Evolutionary conservation across 164 flowering plant genomes (phyloP), one percentile per base, ranked within the genome.

Genomic region (Tetracentron sinense): DNA sequence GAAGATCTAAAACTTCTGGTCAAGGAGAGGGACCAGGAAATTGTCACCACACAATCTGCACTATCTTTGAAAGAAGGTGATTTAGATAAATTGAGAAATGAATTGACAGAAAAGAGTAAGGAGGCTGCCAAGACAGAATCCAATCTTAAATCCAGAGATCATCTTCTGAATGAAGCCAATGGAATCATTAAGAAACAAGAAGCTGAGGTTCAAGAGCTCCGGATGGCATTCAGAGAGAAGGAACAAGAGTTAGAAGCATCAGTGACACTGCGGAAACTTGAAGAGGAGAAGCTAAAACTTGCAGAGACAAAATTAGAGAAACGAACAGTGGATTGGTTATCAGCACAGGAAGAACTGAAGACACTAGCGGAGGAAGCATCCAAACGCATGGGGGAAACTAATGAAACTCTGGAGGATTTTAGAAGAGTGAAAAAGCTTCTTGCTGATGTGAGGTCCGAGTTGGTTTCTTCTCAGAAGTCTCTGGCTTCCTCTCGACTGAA

Each of bases 361-460:
- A 76, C 71, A 54, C 56, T 89, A 56, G 75, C 74, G 30, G 81
- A 73, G 50, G 79, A 77, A 64, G 77, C 80, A 46, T 75, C 82
- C 7, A 82, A 70, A 50, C 73, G 78, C 54, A 30, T 66, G 57
- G 59, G 60, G 19, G 81, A 79, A 66, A 69, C 79, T 58, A 76
- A 75, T 73, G 74, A 74, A 64, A 73, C 86, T 23, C 15, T 81
- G 58, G 73, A 79, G 53, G 90, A 81, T 44, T 85, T 90, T 54
- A 72, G 65, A 58, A 82, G 85, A 64, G 89, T 88, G 68, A 85
- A 74, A 69, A 79, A 61, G 61, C 88, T 93, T 72, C 88, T 93
- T 59, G 61, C 69, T 58, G 85, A 81, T 70, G 89, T 90, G 72
- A 87, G 85, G 75, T 76, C 85, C 55, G 94, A 87, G 73, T 72